Evolutionary conservation across 2,329 filamentous ascomycete genomes (phyloP).

Genomic region (Penicillium sclerotiorum): DNA sequence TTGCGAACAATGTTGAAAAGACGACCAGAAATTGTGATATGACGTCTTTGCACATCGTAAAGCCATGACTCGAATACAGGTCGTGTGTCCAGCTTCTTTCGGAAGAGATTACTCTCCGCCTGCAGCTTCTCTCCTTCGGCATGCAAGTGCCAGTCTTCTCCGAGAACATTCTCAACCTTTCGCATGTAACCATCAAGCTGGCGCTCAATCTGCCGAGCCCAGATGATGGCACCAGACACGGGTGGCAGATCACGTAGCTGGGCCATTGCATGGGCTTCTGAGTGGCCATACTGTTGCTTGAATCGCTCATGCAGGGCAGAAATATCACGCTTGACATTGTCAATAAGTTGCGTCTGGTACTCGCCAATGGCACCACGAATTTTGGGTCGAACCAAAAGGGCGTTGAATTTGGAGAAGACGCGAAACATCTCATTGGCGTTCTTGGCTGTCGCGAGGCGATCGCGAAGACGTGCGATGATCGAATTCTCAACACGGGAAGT

Average conservation of each 20-base stretch:
- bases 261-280: constrained; percentile 96
- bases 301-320: constrained; percentile 91
- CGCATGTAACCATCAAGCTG: constrained; percentile 97
- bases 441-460: constrained; percentile 91
- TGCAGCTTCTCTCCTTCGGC: constrained; percentile 93
- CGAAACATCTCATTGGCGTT: constrained; percentile 99
- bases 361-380: constrained; percentile 97
- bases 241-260: constrained; percentile 94
- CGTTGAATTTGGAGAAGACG: constrained; percentile 99
- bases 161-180: constrained; percentile 97
- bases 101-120: constrained; percentile 88
- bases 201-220: constrained; percentile 94
- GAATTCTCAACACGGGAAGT: constrained; percentile 98
- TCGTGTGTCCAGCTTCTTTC: constrained; percentile 91
- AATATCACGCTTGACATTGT: constrained; percentile 97
- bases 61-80: constrained; percentile 97
- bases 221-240: constrained; percentile 95
- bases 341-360: constrained; percentile 96
- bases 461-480: constrained; percentile 90
- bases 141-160: constrained; percentile 91
- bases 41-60: constrained; percentile 81
- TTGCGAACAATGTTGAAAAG: constrained; percentile 89
- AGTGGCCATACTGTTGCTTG: constrained; percentile 98
- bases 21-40: constrained; percentile 88
- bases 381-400: constrained; percentile 96